Evolutionary conservation across 2,329 filamentous ascomycete genomes (phyloP), one percentile per base, ranked within the genome.

Genomic region (Talaromyces marneffei): DNA sequence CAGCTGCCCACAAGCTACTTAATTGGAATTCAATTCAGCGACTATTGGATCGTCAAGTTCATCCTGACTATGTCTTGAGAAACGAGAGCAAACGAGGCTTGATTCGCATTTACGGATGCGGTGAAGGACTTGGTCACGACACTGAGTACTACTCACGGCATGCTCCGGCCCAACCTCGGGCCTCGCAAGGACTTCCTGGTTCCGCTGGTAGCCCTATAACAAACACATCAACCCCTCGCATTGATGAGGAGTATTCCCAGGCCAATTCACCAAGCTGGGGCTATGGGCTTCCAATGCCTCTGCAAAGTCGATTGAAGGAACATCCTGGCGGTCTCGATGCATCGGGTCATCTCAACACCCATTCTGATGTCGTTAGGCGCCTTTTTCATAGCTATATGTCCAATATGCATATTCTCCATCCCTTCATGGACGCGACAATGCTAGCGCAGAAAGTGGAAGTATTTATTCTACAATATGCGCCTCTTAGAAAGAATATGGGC

Each of bases 1-100:
- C 92, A 0, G 85, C 91, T n/a, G 92, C 92, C 1, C 90, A 94
- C 56, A 85, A 92, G 64, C 79, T 97, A 18, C 78, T 97, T 29
- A 81, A 83, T 52, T 92, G 89, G 86, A 83, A 83, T 0, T 83
- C 86, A 0, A 91, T 94, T 59, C 76, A 80, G 70, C 77, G 82
- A 64, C 71, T 97, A 70, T 85, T 90, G 35, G 60, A 74, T 61
- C 66, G 79, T 68, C 78, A 80, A 57, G 81, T 87, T 27, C 83
- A 85, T 60, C 84, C 89, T 65, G 76, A 83, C 37, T 95, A 92
- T 71, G 90, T 92, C 0, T 89, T 94, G 72, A 82, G 85, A 29
- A 80, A 87, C 57, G 92, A 96, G 72, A 85, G 90, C 69, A 82
- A 82, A 61, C 85, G 91, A 31, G 91, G 91, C 0, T 75, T 90